Percentiles rank a stretch among this genome's conserved stretches.
phyloP scores from a whole-genome alignment of 768 basidiomycete species.

The Kwoniella pini region DNA sequence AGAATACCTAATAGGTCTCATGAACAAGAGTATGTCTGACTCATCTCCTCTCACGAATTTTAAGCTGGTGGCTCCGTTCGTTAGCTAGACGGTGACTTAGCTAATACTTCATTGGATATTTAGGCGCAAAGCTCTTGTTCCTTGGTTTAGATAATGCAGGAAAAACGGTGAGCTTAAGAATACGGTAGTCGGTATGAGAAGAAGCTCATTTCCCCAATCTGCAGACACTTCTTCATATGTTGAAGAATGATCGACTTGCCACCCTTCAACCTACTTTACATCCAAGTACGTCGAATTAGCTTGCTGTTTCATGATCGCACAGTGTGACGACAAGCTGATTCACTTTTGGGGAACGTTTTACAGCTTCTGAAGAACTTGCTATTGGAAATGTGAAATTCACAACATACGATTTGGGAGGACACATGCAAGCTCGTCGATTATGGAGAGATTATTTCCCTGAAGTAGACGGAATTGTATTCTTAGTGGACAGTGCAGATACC shows the following conservation, averaged over 20 bases:
- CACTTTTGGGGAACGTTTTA: neutral
- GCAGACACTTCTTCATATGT: constrained; percentile 98
- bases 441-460: constrained; percentile 99
- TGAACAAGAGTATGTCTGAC: constrained; percentile 75
- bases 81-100: too few species aligned
- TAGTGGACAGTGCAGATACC: constrained; percentile 95
- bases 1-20: constrained; percentile 63
- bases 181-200: neutral
- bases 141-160: constrained; percentile 98
- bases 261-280: constrained; percentile 97
- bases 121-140: constrained; percentile 92
- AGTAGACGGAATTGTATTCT: constrained; percentile 97
- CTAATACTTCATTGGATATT: too few species aligned
- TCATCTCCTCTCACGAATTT: neutral
- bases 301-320: neutral
- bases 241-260: constrained; percentile 97
- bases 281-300: constrained; percentile 69
- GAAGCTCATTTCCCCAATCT: constrained; percentile 10
- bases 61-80: too few species aligned
- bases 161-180: constrained; percentile 73
- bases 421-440: constrained; percentile 96
- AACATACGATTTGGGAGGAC: constrained; percentile 96
- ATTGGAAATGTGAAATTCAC: constrained; percentile 99
- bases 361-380: constrained; percentile 97
- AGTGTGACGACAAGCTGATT: neutral